Evolutionary conservation across 352 stramenopile genomes (phyloP).

Genomic region (Phytophthora litchii): DNA sequence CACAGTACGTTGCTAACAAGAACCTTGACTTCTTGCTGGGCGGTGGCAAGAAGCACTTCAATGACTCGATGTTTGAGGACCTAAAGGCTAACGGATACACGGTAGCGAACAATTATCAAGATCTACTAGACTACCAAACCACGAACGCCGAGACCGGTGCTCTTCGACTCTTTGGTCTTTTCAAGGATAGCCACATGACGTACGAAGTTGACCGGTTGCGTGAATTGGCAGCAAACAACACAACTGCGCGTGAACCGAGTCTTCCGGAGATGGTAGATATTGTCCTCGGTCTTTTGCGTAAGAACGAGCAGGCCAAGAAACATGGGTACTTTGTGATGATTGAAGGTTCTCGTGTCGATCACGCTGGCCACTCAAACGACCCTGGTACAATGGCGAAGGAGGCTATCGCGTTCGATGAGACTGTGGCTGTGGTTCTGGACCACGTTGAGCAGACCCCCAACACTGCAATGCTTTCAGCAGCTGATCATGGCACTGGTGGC

Average conservation of each 20-base stretch:
- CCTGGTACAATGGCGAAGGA: conserved; percentile 71
- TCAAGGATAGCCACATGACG: conserved; percentile 68
- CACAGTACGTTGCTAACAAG: conserved; percentile 70
- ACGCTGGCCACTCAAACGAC: conserved; percentile 72
- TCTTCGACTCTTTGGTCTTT: conserved; percentile 64
- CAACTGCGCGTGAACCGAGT: conserved; percentile 56
- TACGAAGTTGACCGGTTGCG: conserved; percentile 70
- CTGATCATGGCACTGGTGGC: conserved; percentile 71
- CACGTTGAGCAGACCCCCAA: conserved; percentile 55
- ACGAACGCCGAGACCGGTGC: conserved; percentile 51
- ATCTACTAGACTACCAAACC: conserved; percentile 57
- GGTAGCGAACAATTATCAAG: conserved; percentile 57
- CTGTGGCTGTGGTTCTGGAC: conserved; percentile 67
- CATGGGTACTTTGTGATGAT: conserved; percentile 83
- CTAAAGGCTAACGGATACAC: conserved; percentile 52
- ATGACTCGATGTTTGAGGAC: conserved; percentile 47
- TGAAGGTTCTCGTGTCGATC: conserved; percentile 73
- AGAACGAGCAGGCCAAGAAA: conserved; percentile 74
- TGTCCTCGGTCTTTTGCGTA: conserved; percentile 63
- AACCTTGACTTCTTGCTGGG: conserved; percentile 72
- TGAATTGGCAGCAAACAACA: conserved; percentile 38
- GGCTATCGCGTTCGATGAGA: conserved; percentile 72
- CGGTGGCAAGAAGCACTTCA: conserved; percentile 61
- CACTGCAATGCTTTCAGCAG: conserved; percentile 58
- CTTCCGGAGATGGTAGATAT: conserved; percentile 70